These are phyloP conservation scores for Theobroma cacao DNA, from an alignment of 345 rosid species.

Conservation along the genomic window DNA sequence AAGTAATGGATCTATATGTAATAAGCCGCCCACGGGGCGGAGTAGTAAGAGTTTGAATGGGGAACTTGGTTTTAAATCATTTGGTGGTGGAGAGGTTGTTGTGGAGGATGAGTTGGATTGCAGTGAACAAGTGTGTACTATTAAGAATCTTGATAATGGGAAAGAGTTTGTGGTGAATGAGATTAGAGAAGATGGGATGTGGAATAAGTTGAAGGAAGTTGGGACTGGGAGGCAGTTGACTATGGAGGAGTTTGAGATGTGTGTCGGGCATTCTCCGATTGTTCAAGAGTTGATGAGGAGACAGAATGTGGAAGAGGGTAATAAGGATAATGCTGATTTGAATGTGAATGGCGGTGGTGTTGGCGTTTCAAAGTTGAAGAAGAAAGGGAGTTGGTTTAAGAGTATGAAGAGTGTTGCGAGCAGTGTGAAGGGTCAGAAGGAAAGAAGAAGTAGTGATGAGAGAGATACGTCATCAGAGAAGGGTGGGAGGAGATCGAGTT, in stretches of 20 bases:
- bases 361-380: constrained; percentile 54
- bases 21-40: constrained; percentile 35
- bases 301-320: constrained; percentile 79
- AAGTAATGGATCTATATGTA: constrained; percentile 18
- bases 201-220: constrained; percentile 82
- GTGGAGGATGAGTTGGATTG: constrained; percentile 35
- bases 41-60: constrained; percentile 28
- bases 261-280: constrained; percentile 90
- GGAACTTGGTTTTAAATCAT: constrained; percentile 33
- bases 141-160: constrained; percentile 88
- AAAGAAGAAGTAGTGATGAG: constrained; percentile 91
- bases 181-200: constrained; percentile 74
- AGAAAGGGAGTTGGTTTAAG: constrained; percentile 80
- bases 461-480: constrained; percentile 83
- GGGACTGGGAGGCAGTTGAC: constrained; percentile 89
- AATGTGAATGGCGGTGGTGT: constrained; percentile 31
- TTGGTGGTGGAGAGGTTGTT: constrained; percentile 25
- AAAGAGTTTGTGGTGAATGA: constrained; percentile 86
- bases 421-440: constrained; percentile 58
- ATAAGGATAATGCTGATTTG: constrained; percentile 40
- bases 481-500: constrained; percentile 91
- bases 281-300: constrained; percentile 96
- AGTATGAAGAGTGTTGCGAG: constrained; percentile 72
- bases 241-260: constrained; percentile 87
- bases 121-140: constrained; percentile 52